Percentiles rank a stretch among this genome's conserved stretches.
These are phyloP conservation scores for Talaromyces amestolkiae DNA, from an alignment of 2,329 filamentous ascomycete species.

Conservation along the genomic window DNA sequence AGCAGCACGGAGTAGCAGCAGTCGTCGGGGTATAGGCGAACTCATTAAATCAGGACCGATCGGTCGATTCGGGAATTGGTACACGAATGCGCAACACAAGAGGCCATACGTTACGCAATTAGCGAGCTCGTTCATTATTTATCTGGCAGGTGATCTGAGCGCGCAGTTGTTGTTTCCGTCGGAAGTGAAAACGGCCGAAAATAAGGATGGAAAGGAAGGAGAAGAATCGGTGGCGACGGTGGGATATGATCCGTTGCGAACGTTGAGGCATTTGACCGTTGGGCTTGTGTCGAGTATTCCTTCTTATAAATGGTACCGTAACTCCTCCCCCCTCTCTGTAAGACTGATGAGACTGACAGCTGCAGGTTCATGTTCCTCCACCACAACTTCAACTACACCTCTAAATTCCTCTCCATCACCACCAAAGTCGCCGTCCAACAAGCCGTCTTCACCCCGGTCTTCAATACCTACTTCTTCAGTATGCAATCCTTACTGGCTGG, in stretches of 20 bases:
- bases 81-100: conserved; percentile 67
- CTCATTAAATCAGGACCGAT: conserved; percentile 22
- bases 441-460: conserved; percentile 73
- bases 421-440: conserved; percentile 82
- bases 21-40: conserved; percentile 29
- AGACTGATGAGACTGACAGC: not conserved
- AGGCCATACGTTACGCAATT: conserved; percentile 79
- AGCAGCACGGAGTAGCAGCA: not conserved
- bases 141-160: conserved; percentile 71
- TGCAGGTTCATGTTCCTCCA: conserved; percentile 75
- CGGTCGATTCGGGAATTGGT: conserved; percentile 46
- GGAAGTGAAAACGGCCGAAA: conserved; percentile 25
- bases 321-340: too few species aligned
- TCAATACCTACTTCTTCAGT: conserved; percentile 81
- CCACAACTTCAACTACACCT: conserved; percentile 78
- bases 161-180: conserved; percentile 65
- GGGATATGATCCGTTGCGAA: conserved; percentile 66
- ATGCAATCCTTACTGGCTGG: conserved; percentile 74
- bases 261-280: conserved; percentile 69
- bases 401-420: conserved; percentile 65
- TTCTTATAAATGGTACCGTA: conserved; percentile 71
- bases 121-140: conserved; percentile 71
- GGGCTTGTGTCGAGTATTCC: conserved; percentile 73
- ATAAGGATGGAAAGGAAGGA: conserved; percentile 22
- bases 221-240: conserved; percentile 38